These are phyloP conservation scores for Anthracocystis panici-leucophaei DNA, from an alignment of 1,284 basidiomycete species.

Conservation along the genomic window DNA sequence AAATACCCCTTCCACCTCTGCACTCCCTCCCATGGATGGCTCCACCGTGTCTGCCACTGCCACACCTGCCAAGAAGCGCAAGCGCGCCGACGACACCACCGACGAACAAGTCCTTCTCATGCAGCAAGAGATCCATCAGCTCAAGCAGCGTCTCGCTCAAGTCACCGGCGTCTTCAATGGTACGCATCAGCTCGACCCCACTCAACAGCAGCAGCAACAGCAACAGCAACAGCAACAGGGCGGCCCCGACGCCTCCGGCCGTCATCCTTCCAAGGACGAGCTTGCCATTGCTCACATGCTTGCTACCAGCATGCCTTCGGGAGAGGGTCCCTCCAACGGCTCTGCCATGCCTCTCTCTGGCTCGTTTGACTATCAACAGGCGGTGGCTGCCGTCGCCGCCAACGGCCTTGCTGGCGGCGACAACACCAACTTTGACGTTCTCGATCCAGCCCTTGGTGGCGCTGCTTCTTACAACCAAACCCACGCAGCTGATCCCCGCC, in stretches of 20 bases:
- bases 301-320: conserved; percentile 61
- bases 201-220: conserved; percentile 12
- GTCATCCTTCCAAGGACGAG: conserved; percentile 56
- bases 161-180: conserved; percentile 47
- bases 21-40: conserved; percentile 35
- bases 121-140: conserved; percentile 49
- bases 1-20: conserved; percentile 22
- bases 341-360: conserved; percentile 18
- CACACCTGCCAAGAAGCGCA: conserved; percentile 37
- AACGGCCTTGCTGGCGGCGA: conserved; percentile 21
- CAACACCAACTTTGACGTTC: conserved; percentile 33
- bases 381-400: conserved; percentile 43
- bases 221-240: conserved; percentile 27
- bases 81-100: conserved; percentile 36
- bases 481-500: conserved; percentile 29
- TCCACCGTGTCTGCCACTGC: conserved; percentile 39
- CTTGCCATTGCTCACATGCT: conserved; percentile 61
- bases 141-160: conserved; percentile 48
- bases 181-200: conserved; percentile 18
- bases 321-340: conserved; percentile 43
- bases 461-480: conserved; percentile 30
- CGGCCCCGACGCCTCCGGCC: conserved; percentile 20
- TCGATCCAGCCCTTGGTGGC: conserved; percentile 48
- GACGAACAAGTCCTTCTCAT: conserved; percentile 42
- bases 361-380: conserved; percentile 46